phyloP scores from a whole-genome alignment of 2,329 filamentous ascomycete genomes.

The Verticillium nubilum region DNA sequence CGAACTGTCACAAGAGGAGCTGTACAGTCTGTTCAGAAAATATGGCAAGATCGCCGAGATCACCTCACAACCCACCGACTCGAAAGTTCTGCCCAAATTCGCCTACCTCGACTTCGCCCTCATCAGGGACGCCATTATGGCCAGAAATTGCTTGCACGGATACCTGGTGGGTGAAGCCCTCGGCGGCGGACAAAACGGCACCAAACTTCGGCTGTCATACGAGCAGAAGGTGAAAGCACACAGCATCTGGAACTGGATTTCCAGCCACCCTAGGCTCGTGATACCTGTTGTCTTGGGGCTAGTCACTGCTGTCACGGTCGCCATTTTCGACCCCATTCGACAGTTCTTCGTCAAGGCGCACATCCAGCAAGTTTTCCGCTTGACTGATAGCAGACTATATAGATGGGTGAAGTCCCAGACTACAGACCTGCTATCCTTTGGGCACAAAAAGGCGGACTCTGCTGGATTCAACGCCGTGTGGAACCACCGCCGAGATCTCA shows the following conservation, averaged over 20 bases:
- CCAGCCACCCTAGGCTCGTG: constrained; percentile 80
- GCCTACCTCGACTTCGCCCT: constrained; percentile 73
- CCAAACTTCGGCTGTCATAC: constrained; percentile 75
- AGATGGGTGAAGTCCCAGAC: constrained; percentile 77
- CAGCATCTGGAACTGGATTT: constrained; percentile 82
- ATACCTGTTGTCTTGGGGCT: constrained; percentile 79
- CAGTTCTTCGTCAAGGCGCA: constrained; percentile 89
- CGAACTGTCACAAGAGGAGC: constrained; percentile 77
- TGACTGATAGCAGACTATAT: constrained; percentile 68
- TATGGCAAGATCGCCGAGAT: constrained; percentile 93
- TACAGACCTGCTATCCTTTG: constrained; percentile 60
- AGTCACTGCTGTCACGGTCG: constrained; percentile 75
- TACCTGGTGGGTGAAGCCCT: constrained; percentile 62
- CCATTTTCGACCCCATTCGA: constrained; percentile 89
- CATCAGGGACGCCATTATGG: constrained; percentile 75
- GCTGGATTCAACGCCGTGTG: constrained; percentile 75
- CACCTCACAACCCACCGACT: constrained; percentile 73
- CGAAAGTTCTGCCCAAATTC: constrained; percentile 76
- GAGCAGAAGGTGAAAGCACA: constrained; percentile 72
- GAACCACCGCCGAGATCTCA: constrained; percentile 78
- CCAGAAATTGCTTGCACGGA: constrained; percentile 88
- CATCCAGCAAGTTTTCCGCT: constrained; percentile 69
- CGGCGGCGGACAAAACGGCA: constrained; percentile 72
- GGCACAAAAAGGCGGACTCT: constrained; percentile 51
- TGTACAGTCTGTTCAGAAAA: constrained; percentile 81